Conservation (phyloP, 768 basidiomycete species). For the Russula abietina region DNA sequence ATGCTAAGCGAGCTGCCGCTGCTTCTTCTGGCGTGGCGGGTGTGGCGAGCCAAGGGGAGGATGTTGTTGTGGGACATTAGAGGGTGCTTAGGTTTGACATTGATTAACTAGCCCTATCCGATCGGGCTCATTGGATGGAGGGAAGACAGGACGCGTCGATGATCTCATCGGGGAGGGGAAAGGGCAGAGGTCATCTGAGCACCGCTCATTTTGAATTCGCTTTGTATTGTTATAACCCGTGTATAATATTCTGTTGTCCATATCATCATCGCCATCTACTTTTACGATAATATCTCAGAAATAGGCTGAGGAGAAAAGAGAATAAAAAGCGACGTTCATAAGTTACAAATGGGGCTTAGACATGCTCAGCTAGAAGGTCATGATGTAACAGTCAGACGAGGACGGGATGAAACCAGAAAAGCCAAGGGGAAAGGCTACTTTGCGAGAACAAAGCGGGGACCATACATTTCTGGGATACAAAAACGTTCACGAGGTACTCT, state of each 20-base stretch:
- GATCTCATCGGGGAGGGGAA: too few relatives aligned
- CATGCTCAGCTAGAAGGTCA: not conserved
- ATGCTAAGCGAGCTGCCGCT: constrained; percentile 46
- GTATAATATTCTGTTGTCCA: not conserved
- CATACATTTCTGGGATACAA: not conserved
- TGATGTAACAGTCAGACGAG: constrained; percentile 3
- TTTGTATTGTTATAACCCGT: constrained; percentile 2
- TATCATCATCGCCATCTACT: too few relatives aligned
- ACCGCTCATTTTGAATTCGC: not conserved
- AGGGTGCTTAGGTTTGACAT: too few relatives aligned
- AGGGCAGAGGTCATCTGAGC: not conserved
- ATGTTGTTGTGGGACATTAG: too few relatives aligned
- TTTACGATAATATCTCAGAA: not conserved
- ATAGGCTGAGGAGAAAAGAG: not conserved
- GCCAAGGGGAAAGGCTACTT: not conserved
- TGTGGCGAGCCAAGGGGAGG: not conserved
- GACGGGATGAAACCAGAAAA: not conserved
- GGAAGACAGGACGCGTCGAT: too few relatives aligned
- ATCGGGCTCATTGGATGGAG: too few relatives aligned
- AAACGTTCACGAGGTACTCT: constrained; percentile 21
- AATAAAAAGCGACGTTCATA: not conserved
- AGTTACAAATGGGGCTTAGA: constrained; percentile 5
- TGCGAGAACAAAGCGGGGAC: not conserved
- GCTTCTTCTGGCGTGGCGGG: not conserved
- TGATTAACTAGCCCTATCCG: too few relatives aligned